Evolutionary conservation across 495 filamentous ascomycete genomes (phyloP), one percentile per base, ranked within the genome.

Genomic region (Talaromyces adpressus): DNA sequence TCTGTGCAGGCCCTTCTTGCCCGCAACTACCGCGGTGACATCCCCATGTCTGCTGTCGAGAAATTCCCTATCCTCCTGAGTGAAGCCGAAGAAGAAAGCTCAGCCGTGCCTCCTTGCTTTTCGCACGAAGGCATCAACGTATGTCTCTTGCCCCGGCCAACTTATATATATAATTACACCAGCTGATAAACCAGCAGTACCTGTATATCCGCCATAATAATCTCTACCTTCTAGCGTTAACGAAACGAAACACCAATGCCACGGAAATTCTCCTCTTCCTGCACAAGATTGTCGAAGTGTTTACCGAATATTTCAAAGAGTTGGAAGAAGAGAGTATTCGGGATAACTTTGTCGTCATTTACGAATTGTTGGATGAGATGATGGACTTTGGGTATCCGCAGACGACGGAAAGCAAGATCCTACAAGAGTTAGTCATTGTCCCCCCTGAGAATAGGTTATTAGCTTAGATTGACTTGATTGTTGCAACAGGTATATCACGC

Each of bases 331-430:
- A 99, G 77, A 96, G 91, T 74, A 99, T 99, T 72, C 89, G 95
- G 62, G 95, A 99, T 79, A 99, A 99, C 81, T 99, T 98, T 69
- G 95, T 99, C 75, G 85, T 99, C 70, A 99, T 99, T 70, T 99
- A 99, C 81, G 95, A 99, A 77, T 78, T 99, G 61, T 85, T 99
- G 66, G 95, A 99, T 73, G 95, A 99, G 79, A 99, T 99, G 95
- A 99, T 99, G 95, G 95, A 99, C 75, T 99, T 98, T 79, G 95
- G 95, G 57, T 97, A 99, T 75, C 95, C 95, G 18, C 95, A 99
- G 76, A 99, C 95, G 22, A 99, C 95, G 60, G 95, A 99, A 77
- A 92, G 85, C 77, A 99, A 99, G 84, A 99, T 99, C 72, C 80
- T 99, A 64, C 95, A 98, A 79, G 95, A 99, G 82, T 91, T 79